Evolutionary conservation across 768 basidiomycete genomes (phyloP), one percentile per base, ranked within the genome.

Genomic region (Clathrus columnatus): DNA sequence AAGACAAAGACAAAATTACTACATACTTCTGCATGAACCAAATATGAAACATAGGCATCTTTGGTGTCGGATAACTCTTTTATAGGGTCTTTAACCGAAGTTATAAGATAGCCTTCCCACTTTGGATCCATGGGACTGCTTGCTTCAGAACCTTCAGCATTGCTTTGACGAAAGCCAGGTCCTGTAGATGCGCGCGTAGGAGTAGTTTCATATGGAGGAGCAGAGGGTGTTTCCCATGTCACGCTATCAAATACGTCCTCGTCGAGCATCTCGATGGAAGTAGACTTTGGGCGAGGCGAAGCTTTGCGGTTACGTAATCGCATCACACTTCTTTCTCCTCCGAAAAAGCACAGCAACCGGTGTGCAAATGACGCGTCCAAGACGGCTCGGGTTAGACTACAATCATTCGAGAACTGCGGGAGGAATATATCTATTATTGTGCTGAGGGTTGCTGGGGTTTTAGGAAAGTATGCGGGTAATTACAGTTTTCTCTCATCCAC

Each of bases 21-120:
- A 61, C 77, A 59, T 64, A 94, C 95, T 81, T 87, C 85, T 51
- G 90, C 90, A 29, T 82, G 78, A 36, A 98, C 91, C 26, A 91
- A 73, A 68, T 98, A 99, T 41, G 92, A 94, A 48, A 96, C 91
- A 71, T 91, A 97, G 59, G 90, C 86, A 66, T 99, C 95, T 73
- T 96, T 97, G 28, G 93, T 95, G 63, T 96, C 95, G 57, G 94
- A 87, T 24, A 97, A 79, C 69, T 97, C 94, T 68, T 95, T 97
- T 59, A 92, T 83, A 26, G 95, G 94, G 67, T 98, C 94, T 64
- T 85, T 83, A 61, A 98, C 92, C 46, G 75, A 73, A 23, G 86
- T 87, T 50, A 85, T 77, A 58, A 92, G 81, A 69, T 84, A 84
- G 8, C 90, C 91, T 68, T 91, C 91, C 90, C 90, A 92, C 70